phyloP scores from a whole-genome alignment of 345 rosid genomes.

The Tarenaya hassleriana region DNA sequence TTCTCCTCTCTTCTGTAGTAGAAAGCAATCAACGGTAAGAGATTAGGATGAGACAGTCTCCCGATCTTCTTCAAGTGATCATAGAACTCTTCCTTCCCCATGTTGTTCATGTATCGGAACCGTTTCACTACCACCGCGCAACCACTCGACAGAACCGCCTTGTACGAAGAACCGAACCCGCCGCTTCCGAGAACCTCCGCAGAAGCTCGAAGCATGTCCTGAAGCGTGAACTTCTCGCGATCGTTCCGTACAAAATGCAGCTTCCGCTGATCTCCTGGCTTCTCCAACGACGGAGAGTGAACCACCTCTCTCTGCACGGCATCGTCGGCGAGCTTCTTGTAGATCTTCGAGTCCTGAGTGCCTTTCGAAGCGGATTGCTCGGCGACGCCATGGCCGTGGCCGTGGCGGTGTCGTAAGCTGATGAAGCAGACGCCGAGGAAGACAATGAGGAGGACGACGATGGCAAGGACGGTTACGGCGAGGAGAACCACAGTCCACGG shows the following conservation, averaged over 20 bases:
- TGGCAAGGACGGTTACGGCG: conserved; percentile 29
- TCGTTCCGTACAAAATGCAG: conserved; percentile 47
- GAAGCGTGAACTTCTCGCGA: conserved; percentile 54
- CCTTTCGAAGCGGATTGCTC: conserved; percentile 23
- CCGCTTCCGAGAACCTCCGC: conserved; percentile 82
- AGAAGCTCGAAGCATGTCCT: conserved; percentile 70
- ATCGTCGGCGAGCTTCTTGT: conserved; percentile 23
- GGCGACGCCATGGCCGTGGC: conserved; percentile 2
- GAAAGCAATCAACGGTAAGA: conserved; percentile 62
- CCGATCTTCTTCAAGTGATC: conserved; percentile 72
- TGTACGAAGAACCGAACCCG: conserved; percentile 70
- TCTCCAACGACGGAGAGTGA: conserved; percentile 15
- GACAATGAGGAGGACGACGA: conserved; percentile 18
- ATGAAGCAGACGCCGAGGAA: conserved; percentile 23
- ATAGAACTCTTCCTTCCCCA: conserved; percentile 52
- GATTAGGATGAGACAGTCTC: conserved; percentile 56
- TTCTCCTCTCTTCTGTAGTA: conserved; percentile 75
- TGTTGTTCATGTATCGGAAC: conserved; percentile 55
- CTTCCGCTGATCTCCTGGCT: conserved; percentile 33
- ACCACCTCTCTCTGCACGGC: conserved; percentile 17
- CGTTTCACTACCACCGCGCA: conserved; percentile 72
- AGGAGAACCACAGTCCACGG: conserved; percentile 29
- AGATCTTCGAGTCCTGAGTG: conserved; percentile 23
- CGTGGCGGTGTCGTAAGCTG: conserved; percentile 16
- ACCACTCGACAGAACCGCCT: conserved; percentile 51